Conservation (phyloP, 148 eudicot species). For the Dianthus caryophyllus region DNA sequence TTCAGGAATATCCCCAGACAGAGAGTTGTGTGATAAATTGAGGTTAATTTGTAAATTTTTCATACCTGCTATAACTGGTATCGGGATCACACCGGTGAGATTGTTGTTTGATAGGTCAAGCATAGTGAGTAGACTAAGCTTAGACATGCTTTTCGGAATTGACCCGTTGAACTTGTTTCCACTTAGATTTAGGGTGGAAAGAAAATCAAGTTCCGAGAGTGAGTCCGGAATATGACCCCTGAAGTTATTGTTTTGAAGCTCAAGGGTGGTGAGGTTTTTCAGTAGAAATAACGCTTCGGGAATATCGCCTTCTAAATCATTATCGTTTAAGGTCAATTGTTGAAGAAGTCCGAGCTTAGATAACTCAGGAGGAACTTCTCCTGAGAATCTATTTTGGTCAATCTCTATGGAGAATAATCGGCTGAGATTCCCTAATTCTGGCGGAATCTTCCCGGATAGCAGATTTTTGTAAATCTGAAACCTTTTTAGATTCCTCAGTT, state of each 20-base stretch:
- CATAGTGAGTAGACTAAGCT: slow-evolving; percentile 34
- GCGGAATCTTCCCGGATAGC: slow-evolving; percentile 56
- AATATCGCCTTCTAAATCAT: slow-evolving; percentile 55
- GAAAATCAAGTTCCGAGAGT: slow-evolving; percentile 51
- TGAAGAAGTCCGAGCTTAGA: slow-evolving; percentile 53
- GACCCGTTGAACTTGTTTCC: slow-evolving; percentile 61
- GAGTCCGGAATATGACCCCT: slow-evolving; percentile 48
- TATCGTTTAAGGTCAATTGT: slow-evolving; percentile 49
- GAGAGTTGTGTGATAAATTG: slow-evolving; percentile 57
- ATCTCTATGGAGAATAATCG: slow-evolving; percentile 36
- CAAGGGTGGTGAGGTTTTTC: slow-evolving; percentile 40
- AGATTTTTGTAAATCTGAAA: slow-evolving; percentile 40
- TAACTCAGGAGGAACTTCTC: slow-evolving; percentile 52
- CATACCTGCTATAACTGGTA: slow-evolving; percentile 47
- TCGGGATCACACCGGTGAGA: slow-evolving; percentile 56
- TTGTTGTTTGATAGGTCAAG: slow-evolving; percentile 69
- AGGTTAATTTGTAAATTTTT: slow-evolving; percentile 50
- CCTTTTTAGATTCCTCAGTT: slow-evolving; percentile 39
- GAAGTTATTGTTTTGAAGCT: slow-evolving; percentile 46
- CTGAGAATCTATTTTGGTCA: slow-evolving; percentile 48
- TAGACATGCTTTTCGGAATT: slow-evolving; percentile 46
- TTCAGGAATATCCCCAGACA: slow-evolving; percentile 50
- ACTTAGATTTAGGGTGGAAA: slow-evolving; percentile 57
- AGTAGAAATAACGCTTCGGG: slow-evolving; percentile 57
- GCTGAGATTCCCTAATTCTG: slow-evolving; percentile 59